Base-by-base conservation (phyloP, 1,284 basidiomycete genomes). In the Ustilago cynodontis region DNA sequence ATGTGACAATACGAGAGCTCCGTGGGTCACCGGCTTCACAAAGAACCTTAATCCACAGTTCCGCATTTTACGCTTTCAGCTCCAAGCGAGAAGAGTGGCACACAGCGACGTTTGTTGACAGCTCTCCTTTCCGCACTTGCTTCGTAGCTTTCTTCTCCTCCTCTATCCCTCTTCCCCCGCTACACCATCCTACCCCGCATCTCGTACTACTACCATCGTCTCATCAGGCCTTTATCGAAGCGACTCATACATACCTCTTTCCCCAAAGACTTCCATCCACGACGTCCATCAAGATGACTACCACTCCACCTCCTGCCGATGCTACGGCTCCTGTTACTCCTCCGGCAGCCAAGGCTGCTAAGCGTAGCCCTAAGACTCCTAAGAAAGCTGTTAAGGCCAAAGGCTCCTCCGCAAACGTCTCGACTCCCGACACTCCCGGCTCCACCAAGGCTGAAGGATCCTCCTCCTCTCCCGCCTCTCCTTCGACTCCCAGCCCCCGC, bases 231-330 rank as follows among this genome's bases (percentile, higher is more conserved):
- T 39, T 16, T 18, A 35, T 53, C 51, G 26, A 43, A 22, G 41
- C 41, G 7, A 16, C 24, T 10, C 22, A 22, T 26, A 41, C 22
- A 16, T 2, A 39, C 7, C 22, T 6, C 22, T 10, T n/a, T 16
- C 20, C 33, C 53, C 14, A 39, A 56, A 28, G 13, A 43, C 24
- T n/a, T 28, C 18, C 37, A 31, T 11, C 22, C 7, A 20, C n/a
- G n/a, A 58, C 18, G 28, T 2, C 31, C 2, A 37, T 33, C 39
- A 49, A 53, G 35, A 65, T 59, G 64, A 45, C 55, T 20, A 35
- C 56, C 49, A 49, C 51, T 33, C 55, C 56, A 28, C 63, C 63
- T 59, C 56, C 64, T 22, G 20, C 57, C n/a, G 29, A 51, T 47
- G 31, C 45, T 31, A 14, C 57, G 16, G 24, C 26, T 35, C 33